phyloP scores from a whole-genome alignment of 176 grass and related monocot species.

The Musa schizocarpa region DNA sequence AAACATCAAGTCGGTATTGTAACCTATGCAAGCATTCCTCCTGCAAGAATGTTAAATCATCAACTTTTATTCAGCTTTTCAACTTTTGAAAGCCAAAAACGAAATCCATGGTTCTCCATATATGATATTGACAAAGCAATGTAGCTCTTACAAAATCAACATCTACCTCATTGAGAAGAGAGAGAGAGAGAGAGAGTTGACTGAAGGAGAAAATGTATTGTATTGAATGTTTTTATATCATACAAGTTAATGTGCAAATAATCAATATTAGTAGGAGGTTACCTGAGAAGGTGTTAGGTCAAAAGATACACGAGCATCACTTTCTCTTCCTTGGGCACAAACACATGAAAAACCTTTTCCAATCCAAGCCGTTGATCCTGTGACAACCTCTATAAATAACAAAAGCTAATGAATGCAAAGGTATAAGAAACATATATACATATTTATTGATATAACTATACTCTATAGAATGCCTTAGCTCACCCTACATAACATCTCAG shows the following conservation, averaged over 20 bases:
- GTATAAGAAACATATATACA: not conserved
- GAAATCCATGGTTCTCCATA: not conserved
- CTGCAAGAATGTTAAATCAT: not conserved
- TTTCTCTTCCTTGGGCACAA: conserved; percentile 15
- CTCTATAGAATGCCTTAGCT: not conserved
- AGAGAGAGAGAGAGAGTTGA: no score
- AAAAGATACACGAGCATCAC: conserved; percentile 15
- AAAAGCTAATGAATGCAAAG: not conserved
- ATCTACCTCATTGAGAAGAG: no score
- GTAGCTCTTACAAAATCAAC: not conserved
- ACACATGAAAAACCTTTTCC: conserved; percentile 15
- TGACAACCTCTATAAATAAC: conserved; percentile 7
- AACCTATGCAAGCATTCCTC: conserved; percentile 13
- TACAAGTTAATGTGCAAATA: not conserved
- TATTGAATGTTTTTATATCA: no score
- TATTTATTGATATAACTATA: not conserved
- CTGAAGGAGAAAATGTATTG: no score
- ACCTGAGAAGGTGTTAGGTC: conserved; percentile 16
- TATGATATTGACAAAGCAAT: not conserved
- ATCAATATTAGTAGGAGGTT: not conserved
- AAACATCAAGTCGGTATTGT: conserved; percentile 1
- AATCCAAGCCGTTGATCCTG: conserved; percentile 17
- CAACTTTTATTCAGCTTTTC: not conserved
- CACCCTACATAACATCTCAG: no score
- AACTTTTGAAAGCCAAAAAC: not conserved